These are phyloP conservation scores for Peronospora farinosa DNA, from an alignment of 352 stramenopile species.

Conservation along the genomic window DNA sequence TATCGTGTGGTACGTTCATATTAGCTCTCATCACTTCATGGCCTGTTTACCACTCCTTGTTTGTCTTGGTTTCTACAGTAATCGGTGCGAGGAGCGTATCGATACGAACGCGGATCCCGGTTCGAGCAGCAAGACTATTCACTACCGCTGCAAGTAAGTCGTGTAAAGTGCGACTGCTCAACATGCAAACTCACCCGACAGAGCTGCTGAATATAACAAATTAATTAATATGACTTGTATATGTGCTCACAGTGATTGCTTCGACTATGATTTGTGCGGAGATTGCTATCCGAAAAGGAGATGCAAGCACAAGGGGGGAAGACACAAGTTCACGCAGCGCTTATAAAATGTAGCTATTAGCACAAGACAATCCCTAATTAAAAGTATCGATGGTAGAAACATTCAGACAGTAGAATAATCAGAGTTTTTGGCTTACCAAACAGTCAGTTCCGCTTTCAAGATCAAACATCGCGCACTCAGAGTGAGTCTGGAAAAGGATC, in stretches of 20 bases:
- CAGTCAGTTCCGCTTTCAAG: no score
- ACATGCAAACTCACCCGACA: neutral
- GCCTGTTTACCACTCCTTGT: constrained; percentile 1
- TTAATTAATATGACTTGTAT: constrained; percentile 5
- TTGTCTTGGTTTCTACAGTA: constrained; percentile 22
- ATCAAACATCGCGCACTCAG: no score
- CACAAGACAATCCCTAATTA: constrained; percentile 1
- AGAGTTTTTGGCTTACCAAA: no score
- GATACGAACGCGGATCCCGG: constrained; percentile 24
- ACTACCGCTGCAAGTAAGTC: constrained; percentile 36
- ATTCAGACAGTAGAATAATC: neutral
- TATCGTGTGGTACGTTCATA: constrained; percentile 39
- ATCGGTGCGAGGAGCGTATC: constrained; percentile 28
- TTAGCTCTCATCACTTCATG: neutral
- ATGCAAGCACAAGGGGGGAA: constrained; percentile 32
- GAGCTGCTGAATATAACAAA: neutral
- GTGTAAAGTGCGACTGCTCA: neutral
- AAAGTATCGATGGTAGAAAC: neutral
- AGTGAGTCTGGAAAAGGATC: no score
- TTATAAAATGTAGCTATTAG: constrained; percentile 25
- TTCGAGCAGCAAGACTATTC: constrained; percentile 20
- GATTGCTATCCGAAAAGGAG: constrained; percentile 39
- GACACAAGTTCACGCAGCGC: constrained; percentile 35
- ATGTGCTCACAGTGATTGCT: constrained; percentile 49
- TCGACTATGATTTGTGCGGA: constrained; percentile 66